Conservation (phyloP, 352 stramenopile species). For the Thraustochytrium sp. region DNA sequence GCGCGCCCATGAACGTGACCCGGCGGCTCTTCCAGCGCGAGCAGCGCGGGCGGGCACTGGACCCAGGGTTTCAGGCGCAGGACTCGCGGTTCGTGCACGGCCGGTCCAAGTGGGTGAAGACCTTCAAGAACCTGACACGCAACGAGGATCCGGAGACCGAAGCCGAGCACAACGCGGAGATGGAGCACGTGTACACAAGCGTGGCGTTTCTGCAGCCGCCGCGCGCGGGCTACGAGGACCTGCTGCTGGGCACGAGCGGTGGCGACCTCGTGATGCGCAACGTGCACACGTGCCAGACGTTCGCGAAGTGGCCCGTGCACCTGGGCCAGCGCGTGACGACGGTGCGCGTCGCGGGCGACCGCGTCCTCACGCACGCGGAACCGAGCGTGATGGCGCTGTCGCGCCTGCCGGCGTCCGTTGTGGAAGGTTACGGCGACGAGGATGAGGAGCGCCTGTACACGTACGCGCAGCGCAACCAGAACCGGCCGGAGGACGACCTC, state of each 20-base stretch:
- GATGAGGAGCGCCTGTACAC: slow-evolving; percentile 3
- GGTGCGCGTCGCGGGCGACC: not conserved
- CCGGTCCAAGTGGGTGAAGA: slow-evolving; percentile 26
- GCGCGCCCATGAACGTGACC: not conserved
- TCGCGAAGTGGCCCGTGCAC: slow-evolving; percentile 31
- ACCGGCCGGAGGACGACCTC: slow-evolving; percentile 17
- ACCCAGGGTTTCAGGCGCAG: not conserved
- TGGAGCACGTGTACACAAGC: not conserved
- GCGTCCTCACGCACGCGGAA: slow-evolving; percentile 11
- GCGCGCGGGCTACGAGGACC: slow-evolving; percentile 14
- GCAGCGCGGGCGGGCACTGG: not conserved
- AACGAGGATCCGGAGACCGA: not conserved
- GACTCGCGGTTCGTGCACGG: slow-evolving; percentile 31
- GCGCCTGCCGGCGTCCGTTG: not conserved
- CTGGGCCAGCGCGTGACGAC: not conserved
- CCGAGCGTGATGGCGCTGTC: not conserved
- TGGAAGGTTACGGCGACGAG: not conserved
- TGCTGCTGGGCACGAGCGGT: slow-evolving; percentile 28
- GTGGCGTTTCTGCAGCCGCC: slow-evolving; percentile 23
- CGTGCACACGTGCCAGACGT: slow-evolving; percentile 29
- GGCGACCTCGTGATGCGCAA: slow-evolving; percentile 38
- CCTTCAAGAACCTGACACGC: slow-evolving; percentile 24
- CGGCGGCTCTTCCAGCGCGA: slow-evolving; percentile 19
- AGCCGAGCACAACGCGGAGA: not conserved
- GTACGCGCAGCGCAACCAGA: not conserved